Conservation (phyloP, 495 filamentous ascomycete genomes). For the Stereocaulon alpinum region DNA sequence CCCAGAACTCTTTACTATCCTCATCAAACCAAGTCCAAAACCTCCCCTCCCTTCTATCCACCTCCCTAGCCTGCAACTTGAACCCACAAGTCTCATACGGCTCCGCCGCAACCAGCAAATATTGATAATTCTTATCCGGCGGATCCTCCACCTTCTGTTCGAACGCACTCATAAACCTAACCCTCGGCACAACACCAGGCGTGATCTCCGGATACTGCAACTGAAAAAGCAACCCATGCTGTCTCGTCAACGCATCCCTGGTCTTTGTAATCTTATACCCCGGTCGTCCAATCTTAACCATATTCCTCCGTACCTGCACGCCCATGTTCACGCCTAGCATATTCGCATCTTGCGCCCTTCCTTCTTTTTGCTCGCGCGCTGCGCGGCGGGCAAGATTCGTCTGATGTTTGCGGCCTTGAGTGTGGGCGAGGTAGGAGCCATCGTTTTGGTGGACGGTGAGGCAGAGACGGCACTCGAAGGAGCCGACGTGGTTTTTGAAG, state of each 20-base stretch:
- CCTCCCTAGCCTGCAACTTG: slow-evolving; percentile 89
- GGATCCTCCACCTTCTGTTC: slow-evolving; percentile 93
- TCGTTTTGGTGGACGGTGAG: slow-evolving; percentile 99
- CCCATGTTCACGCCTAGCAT: slow-evolving; percentile 61
- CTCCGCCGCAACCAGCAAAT: slow-evolving; percentile 89
- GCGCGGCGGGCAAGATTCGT: slow-evolving; percentile 97
- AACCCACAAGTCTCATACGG: slow-evolving; percentile 96
- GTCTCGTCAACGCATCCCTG: slow-evolving; percentile 78
- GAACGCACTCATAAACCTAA: slow-evolving; percentile 95
- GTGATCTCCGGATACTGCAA: slow-evolving; percentile 90
- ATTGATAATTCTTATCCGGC: slow-evolving; percentile 91
- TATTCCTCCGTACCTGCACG: slow-evolving; percentile 73
- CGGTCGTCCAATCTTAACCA: slow-evolving; percentile 94
- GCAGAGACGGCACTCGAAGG: slow-evolving; percentile 95
- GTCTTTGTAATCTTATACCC: slow-evolving; percentile 98
- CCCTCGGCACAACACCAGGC: slow-evolving; percentile 61
- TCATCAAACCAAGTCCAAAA: slow-evolving; percentile 95
- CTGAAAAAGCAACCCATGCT: slow-evolving; percentile 87
- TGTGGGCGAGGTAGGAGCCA: slow-evolving; percentile 97
- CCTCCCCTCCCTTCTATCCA: slow-evolving; percentile 75
- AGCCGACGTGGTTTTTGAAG: slow-evolving; percentile 99
- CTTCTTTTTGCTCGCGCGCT: slow-evolving; percentile 87
- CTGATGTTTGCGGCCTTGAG: slow-evolving; percentile 97
- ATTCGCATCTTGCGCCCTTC: slow-evolving; percentile 59
- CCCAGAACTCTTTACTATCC: slow-evolving; percentile 94